These are phyloP conservation scores for Neofusicoccum ribis DNA, from an alignment of 2,329 filamentous ascomycete genomes.

Conservation along the genomic window DNA sequence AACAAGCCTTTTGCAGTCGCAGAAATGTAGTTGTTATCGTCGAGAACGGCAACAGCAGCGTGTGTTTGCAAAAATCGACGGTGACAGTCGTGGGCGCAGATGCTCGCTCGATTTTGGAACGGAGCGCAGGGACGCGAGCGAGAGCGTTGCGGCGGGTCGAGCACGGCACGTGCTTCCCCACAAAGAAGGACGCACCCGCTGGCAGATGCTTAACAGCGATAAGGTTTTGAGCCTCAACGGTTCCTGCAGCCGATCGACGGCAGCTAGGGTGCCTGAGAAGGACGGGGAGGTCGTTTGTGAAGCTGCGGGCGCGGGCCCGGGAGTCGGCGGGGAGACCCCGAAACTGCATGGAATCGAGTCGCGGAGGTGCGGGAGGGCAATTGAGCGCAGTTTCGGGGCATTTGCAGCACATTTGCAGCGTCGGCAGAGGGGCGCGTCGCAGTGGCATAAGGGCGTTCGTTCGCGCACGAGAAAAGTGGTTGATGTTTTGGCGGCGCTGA, in stretches of 20 bases:
- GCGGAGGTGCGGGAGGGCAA: constrained; percentile 12
- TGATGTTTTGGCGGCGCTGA: constrained; percentile 16
- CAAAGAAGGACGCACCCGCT: constrained; percentile 19
- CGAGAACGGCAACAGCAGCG: not conserved
- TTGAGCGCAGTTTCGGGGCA: not conserved
- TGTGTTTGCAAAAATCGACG: not conserved
- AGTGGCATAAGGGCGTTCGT: constrained; percentile 10
- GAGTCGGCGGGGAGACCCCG: not conserved
- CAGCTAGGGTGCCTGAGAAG: constrained; percentile 22
- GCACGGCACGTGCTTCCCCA: constrained; percentile 23
- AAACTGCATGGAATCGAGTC: constrained; percentile 12
- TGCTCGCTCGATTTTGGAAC: constrained; percentile 6
- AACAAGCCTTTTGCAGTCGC: not conserved
- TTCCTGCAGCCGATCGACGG: constrained; percentile 26
- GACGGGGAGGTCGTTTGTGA: constrained; percentile 8
- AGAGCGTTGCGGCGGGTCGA: constrained; percentile 18
- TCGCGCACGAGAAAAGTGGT: constrained; percentile 13
- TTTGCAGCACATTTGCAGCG: not conserved
- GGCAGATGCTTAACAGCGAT: constrained; percentile 22
- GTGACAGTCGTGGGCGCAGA: not conserved
- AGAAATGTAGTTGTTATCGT: not conserved
- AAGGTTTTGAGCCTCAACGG: constrained; percentile 24
- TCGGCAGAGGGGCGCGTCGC: constrained; percentile 13
- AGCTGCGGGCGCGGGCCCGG: not conserved
- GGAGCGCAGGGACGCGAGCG: constrained; percentile 13